A percentile compares a stretch with the other conserved stretches of the same genome.
These are phyloP conservation scores for Neurospora sp. DNA, from an alignment of 495 filamentous ascomycete species.

Conservation along the genomic window DNA sequence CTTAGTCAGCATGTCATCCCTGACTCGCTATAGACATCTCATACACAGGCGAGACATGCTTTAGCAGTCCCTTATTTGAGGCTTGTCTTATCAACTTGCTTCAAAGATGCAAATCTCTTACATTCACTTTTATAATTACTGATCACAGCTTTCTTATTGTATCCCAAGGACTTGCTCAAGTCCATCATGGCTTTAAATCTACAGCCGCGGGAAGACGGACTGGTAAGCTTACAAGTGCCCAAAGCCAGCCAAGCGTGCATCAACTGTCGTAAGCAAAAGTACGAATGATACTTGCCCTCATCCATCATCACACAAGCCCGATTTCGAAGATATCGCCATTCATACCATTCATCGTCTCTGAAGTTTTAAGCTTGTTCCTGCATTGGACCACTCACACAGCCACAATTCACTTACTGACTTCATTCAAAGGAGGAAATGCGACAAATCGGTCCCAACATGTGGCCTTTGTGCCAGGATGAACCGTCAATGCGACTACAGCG, in stretches of 20 bases:
- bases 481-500: slow-evolving; percentile 32
- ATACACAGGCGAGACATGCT: not conserved
- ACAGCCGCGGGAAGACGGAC: not conserved
- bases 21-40: not conserved
- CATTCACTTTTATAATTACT: not conserved
- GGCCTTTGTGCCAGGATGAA: slow-evolving; percentile 30
- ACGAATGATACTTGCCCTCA: not conserved
- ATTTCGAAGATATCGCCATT: not conserved
- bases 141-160: not conserved
- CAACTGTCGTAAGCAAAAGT: slow-evolving; percentile 33
- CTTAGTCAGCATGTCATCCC: not conserved
- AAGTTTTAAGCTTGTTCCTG: not conserved
- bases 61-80: not conserved
- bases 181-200: not conserved
- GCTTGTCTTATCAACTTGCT: not conserved
- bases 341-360: not conserved
- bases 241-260: slow-evolving; percentile 18
- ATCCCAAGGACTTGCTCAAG: not conserved
- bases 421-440: slow-evolving; percentile 30
- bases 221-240: not conserved
- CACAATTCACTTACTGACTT: not conserved
- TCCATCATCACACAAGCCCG: not conserved
- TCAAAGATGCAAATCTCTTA: not conserved
- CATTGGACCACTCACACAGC: not conserved
- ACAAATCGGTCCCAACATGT: slow-evolving; percentile 36